Evolutionary conservation across 768 basidiomycete genomes (phyloP), one percentile per base, ranked within the genome.

Genomic region (Suillus cothurnatus): DNA sequence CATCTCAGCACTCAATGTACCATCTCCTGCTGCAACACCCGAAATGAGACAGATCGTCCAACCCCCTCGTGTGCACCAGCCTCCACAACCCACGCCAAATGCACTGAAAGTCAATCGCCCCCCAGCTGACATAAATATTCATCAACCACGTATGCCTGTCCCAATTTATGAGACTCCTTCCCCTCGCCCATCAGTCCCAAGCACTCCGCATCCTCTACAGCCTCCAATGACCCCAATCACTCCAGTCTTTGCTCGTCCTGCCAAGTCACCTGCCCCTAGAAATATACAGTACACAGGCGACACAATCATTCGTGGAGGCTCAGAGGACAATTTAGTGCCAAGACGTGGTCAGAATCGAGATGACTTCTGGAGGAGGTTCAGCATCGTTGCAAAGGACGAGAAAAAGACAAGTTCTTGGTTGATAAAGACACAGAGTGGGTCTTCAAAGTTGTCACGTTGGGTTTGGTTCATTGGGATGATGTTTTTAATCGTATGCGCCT

Each of bases 311-410:
- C 85, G 92, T 19, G 86, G 90, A 6, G 82, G 87, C 59, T 80
- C 80, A 1, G 92, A 94, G 74, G 90, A 88, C 49, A 85, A 87
- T 2, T 72, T 91, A 3, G 74, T 93, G 9, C 88, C 91, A 2
- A 81, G 80, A 47, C 84, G 90, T 53, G 90, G 91, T 3, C 86
- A 91, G 73, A 86, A 83, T 58, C 91, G 91, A 0, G 92, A 94
- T 70, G 90, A 93, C 70, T 94, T 94, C 77, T 94, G 93, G 93
- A 82, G 90, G 66, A 82, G 93, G 45, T 94, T 94, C 77, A 91
- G 89, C 66, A 92, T 93, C 81, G 87, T 94, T 67, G 92, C 87
- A 11, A 91, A 86, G 72, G 87, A 88, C 65, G 87, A 90, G 69
- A 80, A 81, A 71, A 86, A 86, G 70, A 81, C 83, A 75, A 80